Base-by-base conservation (phyloP, 805 yeast genomes). In the Ogataea pini region DNA sequence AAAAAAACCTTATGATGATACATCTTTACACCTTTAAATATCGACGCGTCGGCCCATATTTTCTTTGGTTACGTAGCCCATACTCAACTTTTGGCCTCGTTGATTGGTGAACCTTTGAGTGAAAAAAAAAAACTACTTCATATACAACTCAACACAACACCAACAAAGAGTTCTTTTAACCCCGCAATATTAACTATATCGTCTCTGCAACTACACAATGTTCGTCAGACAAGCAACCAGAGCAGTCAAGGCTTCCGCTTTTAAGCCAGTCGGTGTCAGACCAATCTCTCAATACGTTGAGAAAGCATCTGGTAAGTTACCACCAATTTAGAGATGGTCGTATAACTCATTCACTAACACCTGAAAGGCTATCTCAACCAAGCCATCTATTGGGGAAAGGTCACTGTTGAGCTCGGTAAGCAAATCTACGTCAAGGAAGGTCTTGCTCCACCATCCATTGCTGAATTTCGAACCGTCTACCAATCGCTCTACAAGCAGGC, bases 381-480 rank as follows among this genome's bases (percentile, higher is more conserved):
- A 53, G 76, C 91, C 49, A 69, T 88, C 50, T 94, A 89, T 86
- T 94, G 94, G 87, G 73, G 83, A 48, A 79, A 79, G 60, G 81
- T 78, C 38, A 67, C 75, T 42, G 75, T 69, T 49, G 82, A 79
- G 63, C 56, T 78, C 38, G 74, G 79, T 51, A 86, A 86, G 72
- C 79, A 82, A 70, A 87, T 94, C 54, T 94, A 92, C 81, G 73
- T 83, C 65, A 86, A 87, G 72, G 99, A 94, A 76, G 96, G 90
- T 56, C 75, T 94, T 61, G 88, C 95, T 53, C 98, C 98, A 55
- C 99, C 99, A 62, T 68, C 89, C 36, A 62, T 77, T 52, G 78
- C 80, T 48, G 89, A 89, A 69, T 77, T 92, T 75, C 84, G 86
- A 74, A 73, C 78, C 57, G 89, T 87, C 36, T 90, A 86, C 78